Evolutionary conservation across 495 filamentous ascomycete genomes (phyloP), one percentile per base, ranked within the genome.

Genomic region (Trichoderma gamsii): DNA sequence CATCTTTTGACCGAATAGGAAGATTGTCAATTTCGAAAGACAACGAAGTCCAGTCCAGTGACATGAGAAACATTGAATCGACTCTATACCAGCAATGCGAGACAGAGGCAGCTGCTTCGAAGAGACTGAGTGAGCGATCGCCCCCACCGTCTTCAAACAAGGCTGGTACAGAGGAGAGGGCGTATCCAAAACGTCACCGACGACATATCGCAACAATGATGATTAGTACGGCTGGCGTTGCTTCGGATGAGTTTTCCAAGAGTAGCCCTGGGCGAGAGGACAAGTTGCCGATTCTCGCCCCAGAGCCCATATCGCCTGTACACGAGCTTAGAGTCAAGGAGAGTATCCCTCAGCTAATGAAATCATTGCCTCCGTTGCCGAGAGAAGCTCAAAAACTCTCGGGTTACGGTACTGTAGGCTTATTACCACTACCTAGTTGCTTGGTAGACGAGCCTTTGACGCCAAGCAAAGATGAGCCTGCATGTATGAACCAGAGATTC

Each of bases 261-360:
- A 12, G 44, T 41, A 41, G 52, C 27, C 44, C 59, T 6, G 32
- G 18, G 29, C 51, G 61, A 16, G 67, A 52, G 44, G 25, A 63
- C 18, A 16, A 41, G 23, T 69, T 68, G 18, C 74, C 76, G 21
- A 76, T 83, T 61, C 69, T 83, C 5, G 76, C 79, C 41, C 80
- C 80, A 18, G 76, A 79, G 51, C 81, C 81, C 13, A 81, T 82
- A 15, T 83, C 80, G 13, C 78, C 82, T 41, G 77, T 73, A 59
- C 75, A 78, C 43, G 75, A 80, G 70, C 74, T 83, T 51, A 79
- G 76, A 67, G 72, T 82, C 65, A 82, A 82, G 69, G 80, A 81
- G 69, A 84, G 82, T 68, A 74, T 83, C 32, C 80, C 82, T 56
- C 78, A 79, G 68, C 72, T 84, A 49, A 83, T 84, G 80, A 83